These are phyloP conservation scores for Eucalyptus brandiana DNA, from an alignment of 345 rosid species.

Conservation along the genomic window DNA sequence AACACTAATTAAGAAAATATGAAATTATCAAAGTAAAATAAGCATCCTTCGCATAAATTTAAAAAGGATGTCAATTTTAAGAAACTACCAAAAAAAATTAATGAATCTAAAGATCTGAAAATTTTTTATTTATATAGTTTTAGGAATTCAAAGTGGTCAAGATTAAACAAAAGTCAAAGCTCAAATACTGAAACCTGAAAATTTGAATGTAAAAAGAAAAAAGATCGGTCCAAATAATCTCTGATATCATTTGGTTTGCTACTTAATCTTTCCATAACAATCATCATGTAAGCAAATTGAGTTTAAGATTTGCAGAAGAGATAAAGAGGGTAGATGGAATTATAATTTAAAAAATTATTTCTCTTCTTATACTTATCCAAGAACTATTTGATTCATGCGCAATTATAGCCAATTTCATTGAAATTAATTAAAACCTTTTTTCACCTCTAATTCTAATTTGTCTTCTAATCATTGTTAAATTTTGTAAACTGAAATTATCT, in stretches of 20 bases:
- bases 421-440: neutral
- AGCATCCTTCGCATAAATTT: too few species aligned
- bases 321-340: neutral
- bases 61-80: too few species aligned
- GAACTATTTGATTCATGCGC: neutral
- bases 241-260: neutral
- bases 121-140: neutral
- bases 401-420: neutral
- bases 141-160: neutral
- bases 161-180: neutral
- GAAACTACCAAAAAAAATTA: neutral
- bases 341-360: neutral
- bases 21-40: too few species aligned
- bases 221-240: neutral
- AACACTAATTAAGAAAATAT: too few species aligned
- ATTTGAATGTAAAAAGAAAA: rapidly evolving
- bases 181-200: neutral
- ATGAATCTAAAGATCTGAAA: neutral
- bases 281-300: neutral
- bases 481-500: neutral
- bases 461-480: neutral
- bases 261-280: neutral
- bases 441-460: neutral
- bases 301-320: neutral
- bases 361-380: neutral